Evolutionary conservation across 257 asterid genomes (phyloP).

Genomic region (Prunella vulgaris): DNA sequence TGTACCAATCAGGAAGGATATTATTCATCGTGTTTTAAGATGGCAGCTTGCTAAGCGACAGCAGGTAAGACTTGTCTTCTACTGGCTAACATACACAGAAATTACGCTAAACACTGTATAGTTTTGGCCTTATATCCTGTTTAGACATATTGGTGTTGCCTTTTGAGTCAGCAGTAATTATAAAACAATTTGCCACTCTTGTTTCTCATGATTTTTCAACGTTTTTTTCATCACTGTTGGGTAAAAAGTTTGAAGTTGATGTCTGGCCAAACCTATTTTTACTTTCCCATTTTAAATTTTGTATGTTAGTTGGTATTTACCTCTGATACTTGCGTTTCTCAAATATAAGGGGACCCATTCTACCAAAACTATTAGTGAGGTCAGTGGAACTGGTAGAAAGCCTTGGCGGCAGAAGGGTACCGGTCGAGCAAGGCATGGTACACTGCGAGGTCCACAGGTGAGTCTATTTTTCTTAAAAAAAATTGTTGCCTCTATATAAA

Average conservation of each 20-base stretch:
- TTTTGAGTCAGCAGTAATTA: not conserved
- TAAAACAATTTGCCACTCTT: not conserved
- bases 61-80: slow-evolving; percentile 45
- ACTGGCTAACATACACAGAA: not conserved
- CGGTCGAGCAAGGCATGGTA: slow-evolving; percentile 92
- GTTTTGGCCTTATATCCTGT: not conserved
- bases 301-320: not conserved
- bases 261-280: not conserved
- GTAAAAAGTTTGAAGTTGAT: not conserved
- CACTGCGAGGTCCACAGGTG: slow-evolving; percentile 86
- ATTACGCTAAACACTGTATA: not conserved
- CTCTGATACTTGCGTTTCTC: slow-evolving; percentile 11
- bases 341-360: slow-evolving; percentile 77
- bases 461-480: slow-evolving; percentile 17
- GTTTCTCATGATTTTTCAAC: not conserved
- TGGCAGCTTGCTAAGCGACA: slow-evolving; percentile 97
- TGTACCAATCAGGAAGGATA: slow-evolving; percentile 87
- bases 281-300: not conserved
- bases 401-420: slow-evolving; percentile 91
- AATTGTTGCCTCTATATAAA: not conserved
- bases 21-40: slow-evolving; percentile 93
- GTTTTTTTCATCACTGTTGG: not conserved
- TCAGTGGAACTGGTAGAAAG: slow-evolving; percentile 93
- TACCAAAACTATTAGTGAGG: slow-evolving; percentile 88
- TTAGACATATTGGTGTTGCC: not conserved